Evolutionary conservation across 768 basidiomycete genomes (phyloP).

Genomic region (Suillus variegatus): DNA sequence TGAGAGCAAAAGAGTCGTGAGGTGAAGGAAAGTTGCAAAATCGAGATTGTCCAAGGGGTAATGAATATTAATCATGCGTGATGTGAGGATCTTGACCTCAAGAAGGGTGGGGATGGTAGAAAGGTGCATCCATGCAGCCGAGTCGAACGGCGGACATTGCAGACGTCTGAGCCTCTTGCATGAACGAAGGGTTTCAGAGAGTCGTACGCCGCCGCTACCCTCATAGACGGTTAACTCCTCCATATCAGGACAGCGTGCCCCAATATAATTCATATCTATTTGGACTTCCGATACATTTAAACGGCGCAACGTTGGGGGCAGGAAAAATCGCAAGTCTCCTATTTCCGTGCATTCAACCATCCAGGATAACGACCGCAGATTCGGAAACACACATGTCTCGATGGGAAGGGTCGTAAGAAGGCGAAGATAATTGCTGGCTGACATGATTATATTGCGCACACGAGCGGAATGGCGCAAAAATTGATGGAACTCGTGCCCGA

Average conservation of each 20-base stretch:
- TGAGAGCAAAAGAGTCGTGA: background rate
- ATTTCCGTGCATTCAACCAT: too few relatives aligned
- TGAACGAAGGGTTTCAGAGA: background rate
- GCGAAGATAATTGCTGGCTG: background rate
- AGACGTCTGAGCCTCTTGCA: background rate
- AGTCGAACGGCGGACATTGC: background rate
- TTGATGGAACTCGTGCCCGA: background rate
- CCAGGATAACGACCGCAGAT: background rate
- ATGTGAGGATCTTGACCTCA: background rate
- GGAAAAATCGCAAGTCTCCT: background rate
- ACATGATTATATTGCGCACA: background rate
- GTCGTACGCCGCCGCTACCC: too few relatives aligned
- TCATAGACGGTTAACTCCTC: background rate
- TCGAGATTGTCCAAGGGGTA: background rate
- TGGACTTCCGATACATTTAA: too few relatives aligned
- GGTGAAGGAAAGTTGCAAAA: background rate
- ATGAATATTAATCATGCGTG: background rate
- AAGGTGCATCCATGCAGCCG: slow-evolving; percentile 1
- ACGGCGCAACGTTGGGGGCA: background rate
- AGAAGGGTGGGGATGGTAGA: background rate
- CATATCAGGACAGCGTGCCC: background rate
- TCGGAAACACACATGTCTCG: background rate
- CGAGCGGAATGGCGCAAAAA: slow-evolving; percentile 2
- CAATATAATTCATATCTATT: background rate
- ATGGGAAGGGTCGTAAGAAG: background rate